Base-by-base conservation (phyloP, 768 basidiomycete genomes). In the Leccinellum rugosiceps region DNA sequence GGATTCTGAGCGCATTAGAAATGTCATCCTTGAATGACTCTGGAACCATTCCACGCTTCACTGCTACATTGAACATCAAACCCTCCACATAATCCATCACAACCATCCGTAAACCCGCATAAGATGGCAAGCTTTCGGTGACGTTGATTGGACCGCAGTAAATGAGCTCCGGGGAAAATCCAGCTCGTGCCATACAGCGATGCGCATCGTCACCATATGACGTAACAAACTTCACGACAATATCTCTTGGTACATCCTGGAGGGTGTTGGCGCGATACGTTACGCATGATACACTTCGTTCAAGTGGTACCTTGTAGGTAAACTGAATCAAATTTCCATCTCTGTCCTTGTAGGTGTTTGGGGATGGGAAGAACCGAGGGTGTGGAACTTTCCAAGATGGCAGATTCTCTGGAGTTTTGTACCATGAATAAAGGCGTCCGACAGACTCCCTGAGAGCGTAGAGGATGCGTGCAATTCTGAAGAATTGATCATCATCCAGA, bases 161-260 rank as follows among this genome's bases (percentile, higher is more conserved):
- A 5, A 66, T 55, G 30, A 78, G 65, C 48, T 59, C 9, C 3
- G 75, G 75, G 15, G 72, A 74, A 13, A 67, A 53, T 6, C 58
- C 55, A 11, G 56, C 14, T 0, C 52, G 30, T 2, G 74, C 75
- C 53, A 79, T 70, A 15, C 65, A 49, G 26, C 55, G 28, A 56
- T 79, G 78, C 0, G 64, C 72, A 7, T 64, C 68, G 7, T 13
- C 57, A 25, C 73, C 66, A 55, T 78, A 79, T 6, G 64, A 55
- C 15, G 62, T 59, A 43, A 71, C 72, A 45, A 78, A 78, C 58
- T 77, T 78, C 52, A 79, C 68, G 0, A 76, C 69, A 10, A 76
- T 58, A 21, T 59, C 53, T 25, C 30, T 52, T 3, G 25, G 51
- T 0, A 44, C 32, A 11, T 46, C 31, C 47, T 45, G 51, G 2